Conservation (phyloP, 768 basidiomycete genomes). For the Pleurotus tuoliensis region DNA sequence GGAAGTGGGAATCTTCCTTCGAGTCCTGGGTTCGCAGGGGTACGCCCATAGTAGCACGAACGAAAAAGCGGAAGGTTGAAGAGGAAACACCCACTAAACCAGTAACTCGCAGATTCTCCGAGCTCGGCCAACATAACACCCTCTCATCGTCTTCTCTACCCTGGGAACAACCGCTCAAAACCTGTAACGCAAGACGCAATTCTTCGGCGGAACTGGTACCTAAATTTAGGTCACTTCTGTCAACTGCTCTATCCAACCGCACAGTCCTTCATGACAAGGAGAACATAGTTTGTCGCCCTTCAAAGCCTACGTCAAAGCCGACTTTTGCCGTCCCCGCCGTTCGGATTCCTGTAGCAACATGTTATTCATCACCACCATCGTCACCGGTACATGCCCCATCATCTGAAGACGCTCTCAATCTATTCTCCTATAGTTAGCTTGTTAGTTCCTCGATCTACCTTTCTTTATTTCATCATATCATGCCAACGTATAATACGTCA, state of each 20-base stretch:
- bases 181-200: slow-evolving; percentile 7
- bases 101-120: too few relatives aligned
- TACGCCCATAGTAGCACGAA: slow-evolving; percentile 6
- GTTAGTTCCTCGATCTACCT: too few relatives aligned
- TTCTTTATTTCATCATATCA: too few relatives aligned
- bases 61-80: slow-evolving; percentile 17
- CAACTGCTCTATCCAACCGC: slow-evolving; percentile 12
- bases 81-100: slow-evolving; percentile 9
- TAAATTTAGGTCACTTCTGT: slow-evolving; percentile 12
- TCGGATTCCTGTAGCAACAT: background rate
- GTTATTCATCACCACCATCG: background rate
- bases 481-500: too few relatives aligned
- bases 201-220: slow-evolving; percentile 6
- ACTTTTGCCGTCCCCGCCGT: background rate
- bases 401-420: slow-evolving; percentile 49
- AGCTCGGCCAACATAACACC: too few relatives aligned
- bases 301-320: background rate
- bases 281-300: background rate
- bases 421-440: slow-evolving; percentile 32
- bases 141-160: background rate
- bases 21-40: slow-evolving; percentile 38
- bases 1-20: slow-evolving; percentile 47
- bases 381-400: slow-evolving; percentile 11
- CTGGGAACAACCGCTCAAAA: background rate
- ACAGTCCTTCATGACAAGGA: slow-evolving; percentile 10